Evolutionary conservation across 176 grass and related monocot species (phyloP), one percentile per base, ranked within the genome.

Genomic region (Otatea glauca): DNA sequence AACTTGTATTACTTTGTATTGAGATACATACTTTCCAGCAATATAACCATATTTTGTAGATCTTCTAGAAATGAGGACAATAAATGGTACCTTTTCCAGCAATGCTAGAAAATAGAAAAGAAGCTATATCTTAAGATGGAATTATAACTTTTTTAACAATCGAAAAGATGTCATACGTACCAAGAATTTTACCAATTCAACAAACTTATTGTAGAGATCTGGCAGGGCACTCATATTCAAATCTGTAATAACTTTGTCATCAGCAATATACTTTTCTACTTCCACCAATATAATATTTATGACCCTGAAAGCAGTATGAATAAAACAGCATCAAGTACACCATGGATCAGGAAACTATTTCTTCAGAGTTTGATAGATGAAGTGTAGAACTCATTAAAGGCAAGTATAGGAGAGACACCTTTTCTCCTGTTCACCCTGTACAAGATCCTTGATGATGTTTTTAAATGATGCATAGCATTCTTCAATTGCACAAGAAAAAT

Each of bases 401-500:
- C 24, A 54, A 77, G 48, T 51, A 70, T 39, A 61, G 23, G 55
- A 88, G 70, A 27, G 37, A 37, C 24, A 98, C 95, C 67, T 86
- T 86, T 93, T 88, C 85, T 98, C 95, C 39, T 7, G 39, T 49
- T n/a, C 72, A 65, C 95, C 89, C 48, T 92, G 79, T 81, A 95
- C 91, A 86, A 98, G 86, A 60, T 85, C 73, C 6, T 81, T 92
- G 68, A 98, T 92, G 72, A 98, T 93, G 43, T 82, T 94, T 53
- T 78, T 90, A 83, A 89, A 94, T 87, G 95, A 93, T 80, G 79
- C 74, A 83, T 98, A 98, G 25, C 95, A 95, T 83, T 98, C 95
- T 81, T 84, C 67, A 79, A 98, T 92, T 64, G 95, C 95, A 79
- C 87, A 95, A 58, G 44, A 62, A 84, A 98, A 95, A 85, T 98